Base-by-base conservation (phyloP, 2,329 filamentous ascomycete genomes). In the Alternaria panax region DNA sequence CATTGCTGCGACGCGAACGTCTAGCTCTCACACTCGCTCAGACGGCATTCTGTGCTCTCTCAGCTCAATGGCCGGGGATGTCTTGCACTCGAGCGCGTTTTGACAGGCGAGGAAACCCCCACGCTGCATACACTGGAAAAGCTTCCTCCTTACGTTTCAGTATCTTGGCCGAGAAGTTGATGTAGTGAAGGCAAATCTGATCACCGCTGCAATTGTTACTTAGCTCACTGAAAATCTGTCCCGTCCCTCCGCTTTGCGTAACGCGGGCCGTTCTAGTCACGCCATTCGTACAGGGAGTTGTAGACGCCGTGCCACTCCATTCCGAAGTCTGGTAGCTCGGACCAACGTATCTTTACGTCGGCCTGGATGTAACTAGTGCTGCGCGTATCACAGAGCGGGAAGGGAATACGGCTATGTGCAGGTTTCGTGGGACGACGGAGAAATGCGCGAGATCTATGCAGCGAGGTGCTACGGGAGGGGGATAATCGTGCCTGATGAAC, bases 1-100 rank as follows among this genome's bases (percentile, higher is more conserved):
- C n/a, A n/a, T 54, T 14, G 56, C 56, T 27, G 50, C 56, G 20
- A 47, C 43, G 16, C 41, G 28, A 6, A 59, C 14, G n/a, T 59
- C 56, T 11, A 59, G 27, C 11, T 41, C 56, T 20, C 50, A 30
- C 16, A 41, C 2, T 14, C 43, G 50, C 42, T 59, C 25, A 11
- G 42, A 11, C 2, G 45, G 2, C 22, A 47, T n/a, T 4, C 28
- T 47, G 45, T 47, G 4, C 18, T 1, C 4, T 8, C 32, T 14
- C 1, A 18, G 30, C 3, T 47, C 27, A 47, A 14, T 14, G 7
- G 8, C 0, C 20, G 12, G 45, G 1, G 45, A 20, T 22, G 18
- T 28, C 2, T 34, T 8, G 14, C 28, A 28, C 27, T 47, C 45
- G 7, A 47, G 28, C 1, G 1, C 28, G 5, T 47, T 1, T 2